Percentiles rank a stretch among this genome's conserved stretches.
These are phyloP conservation scores for Shiraia sp. DNA, from an alignment of 2,329 filamentous ascomycete species.

Conservation along the genomic window DNA sequence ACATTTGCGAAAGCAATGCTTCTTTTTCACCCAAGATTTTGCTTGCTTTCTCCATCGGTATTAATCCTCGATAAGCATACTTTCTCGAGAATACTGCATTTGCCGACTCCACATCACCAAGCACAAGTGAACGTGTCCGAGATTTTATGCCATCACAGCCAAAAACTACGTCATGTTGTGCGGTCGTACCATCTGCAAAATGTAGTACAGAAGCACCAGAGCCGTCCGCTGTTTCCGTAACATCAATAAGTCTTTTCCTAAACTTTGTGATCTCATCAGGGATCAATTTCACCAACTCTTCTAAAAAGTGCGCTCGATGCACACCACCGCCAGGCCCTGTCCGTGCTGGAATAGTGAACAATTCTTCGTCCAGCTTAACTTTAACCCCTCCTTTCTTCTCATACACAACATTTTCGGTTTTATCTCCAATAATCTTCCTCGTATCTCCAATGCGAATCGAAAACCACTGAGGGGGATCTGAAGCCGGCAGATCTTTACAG, in stretches of 20 bases:
- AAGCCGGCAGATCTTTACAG: constrained; percentile 9
- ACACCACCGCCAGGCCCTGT: constrained; percentile 41
- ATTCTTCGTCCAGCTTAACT: constrained; percentile 16
- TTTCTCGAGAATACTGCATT: constrained; percentile 58
- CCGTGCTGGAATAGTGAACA: constrained; percentile 29
- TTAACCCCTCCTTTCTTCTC: constrained; percentile 7
- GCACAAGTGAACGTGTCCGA: constrained; percentile 55
- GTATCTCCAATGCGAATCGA: constrained; percentile 26
- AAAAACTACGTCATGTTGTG: constrained; percentile 55
- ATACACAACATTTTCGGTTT: constrained; percentile 11
- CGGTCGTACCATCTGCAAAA: constrained; percentile 52
- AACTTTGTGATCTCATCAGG: constrained; percentile 49
- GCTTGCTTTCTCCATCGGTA: constrained; percentile 61
- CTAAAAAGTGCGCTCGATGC: constrained; percentile 55
- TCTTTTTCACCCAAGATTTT: constrained; percentile 54
- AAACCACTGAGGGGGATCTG: constrained; percentile 26
- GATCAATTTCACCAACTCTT: constrained; percentile 54
- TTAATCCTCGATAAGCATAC: constrained; percentile 64
- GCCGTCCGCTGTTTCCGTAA: constrained; percentile 26
- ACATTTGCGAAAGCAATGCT: constrained; percentile 57
- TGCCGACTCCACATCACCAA: constrained; percentile 51
- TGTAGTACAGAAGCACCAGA: constrained; percentile 35
- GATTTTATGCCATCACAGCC: constrained; percentile 69
- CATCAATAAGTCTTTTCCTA: constrained; percentile 41
- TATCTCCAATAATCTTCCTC: constrained; percentile 15